Base-by-base conservation (phyloP, 2,329 filamentous ascomycete genomes). In the Rhytidhysteron rufulum region DNA sequence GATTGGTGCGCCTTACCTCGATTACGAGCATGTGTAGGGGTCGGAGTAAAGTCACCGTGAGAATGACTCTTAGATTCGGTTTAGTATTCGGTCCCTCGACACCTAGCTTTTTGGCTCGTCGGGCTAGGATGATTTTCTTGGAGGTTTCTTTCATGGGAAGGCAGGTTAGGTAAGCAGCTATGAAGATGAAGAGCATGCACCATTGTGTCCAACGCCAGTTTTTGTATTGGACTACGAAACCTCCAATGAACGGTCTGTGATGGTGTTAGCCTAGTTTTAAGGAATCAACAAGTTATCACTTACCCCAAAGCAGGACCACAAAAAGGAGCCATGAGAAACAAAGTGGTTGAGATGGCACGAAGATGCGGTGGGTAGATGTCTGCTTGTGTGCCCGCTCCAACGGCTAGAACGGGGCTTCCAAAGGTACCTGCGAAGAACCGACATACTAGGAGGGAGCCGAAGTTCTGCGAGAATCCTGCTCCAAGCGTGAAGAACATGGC, bases 391-490 rank as follows among this genome's bases (percentile, higher is more conserved):
- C 68, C 70, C 4, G 60, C 62, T 4, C 67, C 69, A 2, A 72
- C 65, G 2, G 69, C 67, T 1, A 73, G 53, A 1, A 64, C 60
- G 73, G 50, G 86, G 77, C 31, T 83, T 20, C 83, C 85, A 47
- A 85, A 85, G 58, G 84, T 59, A 0, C 86, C 84, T 35, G 86
- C 86, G 52, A 89, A 86, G 68, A 91, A 82, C 2, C 81, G 68
- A 19, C 79, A 65, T 7, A 81, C 59, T 35, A 73, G 69, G 2
- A 85, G 50, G 0, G 66, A 70, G 0, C 63, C 72, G 13, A 83
- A 75, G 22, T 59, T 71, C 17, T 71, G 65, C 0, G 73, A 69
- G 24, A 79, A 69, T 0, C 73, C 79, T 0, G 72, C 70, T 3
- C 79, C 80, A 1, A 82, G 53, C 0, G 73, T 75, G 53, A 83